Percentiles rank a stretch among this genome's conserved stretches.
Evolutionary conservation across 495 filamentous ascomycete species (phyloP).

Genomic region (Penicillium pancosmium): DNA sequence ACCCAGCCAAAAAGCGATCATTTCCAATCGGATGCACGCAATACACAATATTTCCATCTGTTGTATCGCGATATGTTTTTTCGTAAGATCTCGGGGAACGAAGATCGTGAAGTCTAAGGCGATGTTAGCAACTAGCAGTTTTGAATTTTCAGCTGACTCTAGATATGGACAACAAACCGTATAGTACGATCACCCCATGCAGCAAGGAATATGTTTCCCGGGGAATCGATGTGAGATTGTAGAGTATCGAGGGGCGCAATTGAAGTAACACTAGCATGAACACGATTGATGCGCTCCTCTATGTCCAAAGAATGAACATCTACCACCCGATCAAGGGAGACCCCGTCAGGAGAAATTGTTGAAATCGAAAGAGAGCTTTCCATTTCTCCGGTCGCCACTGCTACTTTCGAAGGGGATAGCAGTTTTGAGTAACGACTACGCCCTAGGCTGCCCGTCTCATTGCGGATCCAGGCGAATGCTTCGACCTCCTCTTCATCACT

Average conservation of each 20-base stretch:
- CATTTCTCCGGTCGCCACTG: slow-evolving; percentile 51
- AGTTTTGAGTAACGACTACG: slow-evolving; percentile 56
- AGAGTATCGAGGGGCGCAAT: slow-evolving; percentile 50
- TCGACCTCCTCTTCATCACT: slow-evolving; percentile 31
- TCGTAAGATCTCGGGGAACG: slow-evolving; percentile 54
- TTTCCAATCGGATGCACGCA: slow-evolving; percentile 58
- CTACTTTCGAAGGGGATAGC: slow-evolving; percentile 50
- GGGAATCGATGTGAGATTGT: slow-evolving; percentile 26
- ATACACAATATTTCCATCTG: slow-evolving; percentile 61
- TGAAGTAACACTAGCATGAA: slow-evolving; percentile 48
- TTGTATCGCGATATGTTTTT: slow-evolving; percentile 54
- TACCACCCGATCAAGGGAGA: slow-evolving; percentile 40
- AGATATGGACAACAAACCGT: slow-evolving; percentile 36
- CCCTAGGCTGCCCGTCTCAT: slow-evolving; percentile 22
- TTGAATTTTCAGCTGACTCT: background rate
- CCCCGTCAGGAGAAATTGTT: slow-evolving; percentile 43
- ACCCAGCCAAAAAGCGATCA: slow-evolving; percentile 60
- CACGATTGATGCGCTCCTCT: slow-evolving; percentile 23
- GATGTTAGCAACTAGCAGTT: background rate
- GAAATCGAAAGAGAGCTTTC: slow-evolving; percentile 52
- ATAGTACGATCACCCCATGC: slow-evolving; percentile 64
- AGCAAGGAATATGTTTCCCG: slow-evolving; percentile 59
- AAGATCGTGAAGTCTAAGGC: slow-evolving; percentile 64
- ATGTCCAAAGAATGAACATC: slow-evolving; percentile 30
- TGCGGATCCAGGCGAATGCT: slow-evolving; percentile 40